Conservation (phyloP, 2,329 filamentous ascomycete species). For the Thielaviopsis euricoi region DNA sequence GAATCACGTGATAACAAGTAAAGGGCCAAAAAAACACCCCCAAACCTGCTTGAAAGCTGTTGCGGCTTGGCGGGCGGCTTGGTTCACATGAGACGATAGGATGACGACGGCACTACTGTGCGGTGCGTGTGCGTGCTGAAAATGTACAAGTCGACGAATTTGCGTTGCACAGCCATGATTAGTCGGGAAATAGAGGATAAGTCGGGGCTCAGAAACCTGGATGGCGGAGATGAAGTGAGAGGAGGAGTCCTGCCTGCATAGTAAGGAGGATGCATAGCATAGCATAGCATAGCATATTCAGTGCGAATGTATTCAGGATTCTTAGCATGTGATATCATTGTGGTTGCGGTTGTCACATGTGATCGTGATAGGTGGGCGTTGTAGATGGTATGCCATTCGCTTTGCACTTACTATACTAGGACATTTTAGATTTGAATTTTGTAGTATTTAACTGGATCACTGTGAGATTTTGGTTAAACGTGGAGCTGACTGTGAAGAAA, state of each 20-base stretch:
- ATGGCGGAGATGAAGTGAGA: not conserved
- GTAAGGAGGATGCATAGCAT: too few species aligned
- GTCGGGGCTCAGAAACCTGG: not conserved
- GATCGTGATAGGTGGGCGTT: not conserved
- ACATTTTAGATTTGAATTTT: not conserved
- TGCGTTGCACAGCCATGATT: not conserved
- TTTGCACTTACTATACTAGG: too few species aligned
- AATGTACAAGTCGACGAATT: not conserved
- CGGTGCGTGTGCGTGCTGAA: not conserved
- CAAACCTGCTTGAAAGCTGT: not conserved
- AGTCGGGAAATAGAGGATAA: not conserved
- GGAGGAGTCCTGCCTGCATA: not conserved
- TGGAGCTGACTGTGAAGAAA: not conserved
- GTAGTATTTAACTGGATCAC: not conserved
- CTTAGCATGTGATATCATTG: not conserved
- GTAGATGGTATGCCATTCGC: too few species aligned
- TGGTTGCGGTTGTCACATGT: not conserved
- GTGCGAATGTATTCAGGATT: not conserved
- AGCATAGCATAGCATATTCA: not conserved
- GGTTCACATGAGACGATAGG: not conserved
- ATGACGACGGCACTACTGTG: not conserved
- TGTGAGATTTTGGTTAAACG: not conserved
- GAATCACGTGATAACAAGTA: not conserved
- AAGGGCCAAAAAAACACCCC: too few species aligned
- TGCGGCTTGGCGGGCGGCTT: not conserved